phyloP scores from a whole-genome alignment of 2,329 filamentous ascomycete genomes.

The Cercospora berteroae region DNA sequence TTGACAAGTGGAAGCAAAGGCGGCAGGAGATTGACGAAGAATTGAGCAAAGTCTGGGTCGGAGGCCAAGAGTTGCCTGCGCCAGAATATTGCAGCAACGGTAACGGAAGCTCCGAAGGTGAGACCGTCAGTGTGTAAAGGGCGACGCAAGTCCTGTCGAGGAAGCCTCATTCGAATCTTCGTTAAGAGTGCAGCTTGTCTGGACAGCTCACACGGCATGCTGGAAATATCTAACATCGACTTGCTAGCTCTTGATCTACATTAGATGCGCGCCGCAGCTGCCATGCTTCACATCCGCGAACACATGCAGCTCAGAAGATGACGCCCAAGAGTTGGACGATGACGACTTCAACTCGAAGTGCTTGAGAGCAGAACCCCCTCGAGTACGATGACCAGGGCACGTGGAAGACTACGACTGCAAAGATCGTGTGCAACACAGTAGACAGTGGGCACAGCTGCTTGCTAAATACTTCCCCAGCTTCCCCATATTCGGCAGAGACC shows the following conservation, averaged over 20 bases:
- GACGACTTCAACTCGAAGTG: not conserved
- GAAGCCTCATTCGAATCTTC: not conserved
- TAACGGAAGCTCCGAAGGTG: slow-evolving; percentile 17
- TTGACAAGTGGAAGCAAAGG: slow-evolving; percentile 78
- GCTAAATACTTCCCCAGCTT: not conserved
- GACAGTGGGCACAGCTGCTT: not conserved
- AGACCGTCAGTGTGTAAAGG: slow-evolving; percentile 16
- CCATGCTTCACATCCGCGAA: not conserved
- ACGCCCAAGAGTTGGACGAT: not conserved
- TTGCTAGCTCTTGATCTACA: not conserved
- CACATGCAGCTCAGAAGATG: not conserved
- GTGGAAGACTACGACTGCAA: not conserved
- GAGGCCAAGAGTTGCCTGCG: slow-evolving; percentile 38
- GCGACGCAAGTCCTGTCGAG: not conserved
- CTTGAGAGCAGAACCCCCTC: not conserved
- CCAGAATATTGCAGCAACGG: slow-evolving; percentile 20
- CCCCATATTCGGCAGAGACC: not conserved
- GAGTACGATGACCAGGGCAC: not conserved
- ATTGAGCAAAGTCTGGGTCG: slow-evolving; percentile 63
- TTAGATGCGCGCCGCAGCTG: not conserved
- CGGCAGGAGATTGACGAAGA: slow-evolving; percentile 80
- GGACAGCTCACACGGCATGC: not conserved
- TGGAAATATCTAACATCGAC: not conserved
- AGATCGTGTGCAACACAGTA: not conserved
- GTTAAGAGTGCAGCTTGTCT: not conserved